Conservation (phyloP, 495 filamentous ascomycete species). For the Halenospora varia region DNA sequence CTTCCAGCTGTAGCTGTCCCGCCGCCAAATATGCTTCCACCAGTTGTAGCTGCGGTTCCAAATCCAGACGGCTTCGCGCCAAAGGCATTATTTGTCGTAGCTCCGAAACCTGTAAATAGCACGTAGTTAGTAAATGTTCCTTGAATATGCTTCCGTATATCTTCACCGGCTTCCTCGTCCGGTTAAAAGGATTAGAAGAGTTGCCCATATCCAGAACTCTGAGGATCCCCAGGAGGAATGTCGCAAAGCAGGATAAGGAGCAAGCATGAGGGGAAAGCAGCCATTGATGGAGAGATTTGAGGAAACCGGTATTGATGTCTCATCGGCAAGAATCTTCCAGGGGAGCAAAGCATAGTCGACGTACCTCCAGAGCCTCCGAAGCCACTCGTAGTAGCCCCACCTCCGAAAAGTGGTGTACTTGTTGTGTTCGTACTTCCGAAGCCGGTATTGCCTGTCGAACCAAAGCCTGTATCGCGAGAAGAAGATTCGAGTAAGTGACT, state of each 20-base stretch:
- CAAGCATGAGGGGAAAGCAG: background rate
- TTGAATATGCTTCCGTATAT: background rate
- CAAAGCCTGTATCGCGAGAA: slow-evolving; percentile 42
- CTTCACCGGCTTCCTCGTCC: background rate
- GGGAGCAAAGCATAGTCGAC: slow-evolving; percentile 22
- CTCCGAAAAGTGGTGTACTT: slow-evolving; percentile 42
- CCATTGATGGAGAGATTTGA: background rate
- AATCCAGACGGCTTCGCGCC: slow-evolving; percentile 29
- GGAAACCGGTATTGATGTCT: slow-evolving; percentile 4
- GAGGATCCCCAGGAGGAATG: background rate
- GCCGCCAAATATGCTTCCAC: slow-evolving; percentile 38
- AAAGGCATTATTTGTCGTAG: slow-evolving; percentile 19
- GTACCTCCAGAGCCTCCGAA: slow-evolving; percentile 29
- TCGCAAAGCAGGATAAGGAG: background rate
- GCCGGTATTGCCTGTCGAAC: slow-evolving; percentile 36
- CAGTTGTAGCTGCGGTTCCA: slow-evolving; percentile 28
- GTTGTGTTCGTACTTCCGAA: slow-evolving; percentile 44
- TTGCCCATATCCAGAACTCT: background rate
- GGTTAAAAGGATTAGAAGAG: background rate
- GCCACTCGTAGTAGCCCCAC: slow-evolving; percentile 10
- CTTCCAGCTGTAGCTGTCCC: slow-evolving; percentile 16
- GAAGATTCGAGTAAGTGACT: slow-evolving; percentile 31
- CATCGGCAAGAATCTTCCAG: slow-evolving; percentile 8
- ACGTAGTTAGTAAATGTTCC: slow-evolving; percentile 17
- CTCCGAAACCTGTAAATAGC: slow-evolving; percentile 19